These are phyloP conservation scores for Coemansia sp. DNA, from an alignment of 192 early-diverging fungal species.

Conservation along the genomic window DNA sequence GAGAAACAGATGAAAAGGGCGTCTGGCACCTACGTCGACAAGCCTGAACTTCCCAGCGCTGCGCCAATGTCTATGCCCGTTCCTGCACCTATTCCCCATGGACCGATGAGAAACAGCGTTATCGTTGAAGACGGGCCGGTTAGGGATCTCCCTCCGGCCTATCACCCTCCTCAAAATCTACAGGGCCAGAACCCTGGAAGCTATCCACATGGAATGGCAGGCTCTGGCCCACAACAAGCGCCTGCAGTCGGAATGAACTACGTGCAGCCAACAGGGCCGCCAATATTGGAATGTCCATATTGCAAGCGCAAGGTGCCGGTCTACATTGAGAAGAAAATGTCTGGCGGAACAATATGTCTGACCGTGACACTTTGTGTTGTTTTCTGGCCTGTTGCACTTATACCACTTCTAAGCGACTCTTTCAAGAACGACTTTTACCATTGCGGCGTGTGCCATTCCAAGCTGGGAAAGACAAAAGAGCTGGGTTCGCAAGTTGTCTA, in stretches of 20 bases:
- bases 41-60: not conserved
- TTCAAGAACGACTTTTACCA: not conserved
- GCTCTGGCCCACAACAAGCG: not conserved
- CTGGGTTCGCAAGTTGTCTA: not conserved
- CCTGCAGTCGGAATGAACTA: not conserved
- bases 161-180: not conserved
- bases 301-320: not conserved
- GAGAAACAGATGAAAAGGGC: not conserved
- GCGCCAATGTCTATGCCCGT: conserved; percentile 1
- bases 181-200: not conserved
- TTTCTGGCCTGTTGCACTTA: conserved; percentile 3
- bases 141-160: not conserved
- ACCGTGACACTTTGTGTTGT: not conserved
- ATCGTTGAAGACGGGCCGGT: not conserved
- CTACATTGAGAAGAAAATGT: conserved; percentile 5
- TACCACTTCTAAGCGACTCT: not conserved
- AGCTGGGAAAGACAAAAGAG: not conserved
- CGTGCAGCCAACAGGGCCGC: not conserved
- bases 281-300: not conserved
- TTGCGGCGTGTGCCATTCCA: conserved; percentile 3
- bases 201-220: not conserved
- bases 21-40: not conserved
- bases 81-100: not conserved
- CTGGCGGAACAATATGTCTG: not conserved
- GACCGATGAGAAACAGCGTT: not conserved